phyloP scores from a whole-genome alignment of 768 basidiomycete genomes.

The Rhizopogon sp. region DNA sequence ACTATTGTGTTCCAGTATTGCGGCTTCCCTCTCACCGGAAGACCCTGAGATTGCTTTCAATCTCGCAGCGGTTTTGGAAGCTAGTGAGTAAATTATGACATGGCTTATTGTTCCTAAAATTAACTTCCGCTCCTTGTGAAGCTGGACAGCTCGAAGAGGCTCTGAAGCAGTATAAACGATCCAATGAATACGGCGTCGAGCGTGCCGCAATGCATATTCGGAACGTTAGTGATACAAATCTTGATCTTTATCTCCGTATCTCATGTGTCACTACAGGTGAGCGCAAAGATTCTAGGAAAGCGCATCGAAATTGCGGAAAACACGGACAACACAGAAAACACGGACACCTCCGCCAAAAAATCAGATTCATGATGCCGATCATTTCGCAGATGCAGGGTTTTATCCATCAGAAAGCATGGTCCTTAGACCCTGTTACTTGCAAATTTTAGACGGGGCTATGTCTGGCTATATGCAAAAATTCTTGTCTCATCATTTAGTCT shows the following conservation, averaged over 20 bases:
- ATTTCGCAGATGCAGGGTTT: background rate
- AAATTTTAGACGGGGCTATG: background rate
- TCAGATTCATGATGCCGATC: conserved; percentile 20
- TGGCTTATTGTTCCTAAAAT: conserved; percentile 32
- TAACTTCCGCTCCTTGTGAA: conserved; percentile 30
- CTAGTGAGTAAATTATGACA: conserved; percentile 48
- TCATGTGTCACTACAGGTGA: conserved; percentile 44
- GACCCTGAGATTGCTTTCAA: conserved; percentile 93
- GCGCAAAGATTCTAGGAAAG: conserved; percentile 73
- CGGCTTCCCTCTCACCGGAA: conserved; percentile 77
- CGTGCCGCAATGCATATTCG: conserved; percentile 79
- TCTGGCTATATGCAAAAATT: background rate
- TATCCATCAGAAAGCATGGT: background rate
- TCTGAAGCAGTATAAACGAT: conserved; percentile 74
- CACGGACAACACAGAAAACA: conserved; percentile 26
- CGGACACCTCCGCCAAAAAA: conserved; percentile 24
- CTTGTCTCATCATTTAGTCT: background rate
- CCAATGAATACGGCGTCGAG: conserved; percentile 73
- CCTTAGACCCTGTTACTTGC: background rate
- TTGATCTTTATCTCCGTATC: conserved; percentile 11
- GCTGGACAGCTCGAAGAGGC: conserved; percentile 80
- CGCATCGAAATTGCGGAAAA: conserved; percentile 45
- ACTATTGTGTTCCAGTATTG: conserved; percentile 54
- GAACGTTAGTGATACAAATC: conserved; percentile 48
- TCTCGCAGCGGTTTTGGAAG: conserved; percentile 86